Evolutionary conservation across 2,329 filamentous ascomycete species (phyloP), one percentile per base, ranked within the genome.

Genomic region (Colletotrichum endophyticum): DNA sequence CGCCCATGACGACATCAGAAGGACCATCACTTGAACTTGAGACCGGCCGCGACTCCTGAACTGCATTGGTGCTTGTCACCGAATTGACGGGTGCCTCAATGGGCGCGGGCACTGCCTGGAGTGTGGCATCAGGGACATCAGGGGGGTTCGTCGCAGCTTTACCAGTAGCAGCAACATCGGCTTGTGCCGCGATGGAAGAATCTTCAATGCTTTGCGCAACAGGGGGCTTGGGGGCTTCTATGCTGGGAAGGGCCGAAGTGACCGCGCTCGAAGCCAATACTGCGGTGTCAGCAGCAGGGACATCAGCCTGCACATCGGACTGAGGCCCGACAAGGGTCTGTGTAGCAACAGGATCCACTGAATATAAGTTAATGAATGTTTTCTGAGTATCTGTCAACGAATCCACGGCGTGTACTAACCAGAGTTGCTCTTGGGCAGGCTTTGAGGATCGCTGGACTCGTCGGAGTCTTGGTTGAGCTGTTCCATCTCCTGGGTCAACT

Each of bases 401-500:
- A 25, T 27, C 36, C 27, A 16, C 28, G 13, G 8, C 7, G 16
- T 27, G 13, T 5, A 74, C 74, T 73, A 30, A 76, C 74, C 74
- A n/a, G 71, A 74, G 9, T 73, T 73, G 25, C 74, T 76, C 49
- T 74, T 76, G 16, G 64, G 32, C 57, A 66, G 70, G n/a, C 72
- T 73, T 25, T 70, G 70, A 27, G 70, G 74, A 28, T 73, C 74
- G 16, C 9, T 28, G 8, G 64, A 27, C 44, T 63, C 74, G 30
- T 76, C 70, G 15, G 70, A 76, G 32, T 75, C 53, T 25, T 72
- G 59, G 30, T 75, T 30, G 61, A 77, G 72, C 32, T 75, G 72
- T 19, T 77, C 73, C 70, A 80, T 66, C 53, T 86, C 82, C 67
- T 79, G 78, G 57, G 80, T 80, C 15, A 87, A 78, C 16, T 78